Percentiles rank a stretch among this genome's conserved stretches.
These are phyloP conservation scores for Scopulariopsis brevicaulis DNA, from an alignment of 2,329 filamentous ascomycete species.

Conservation along the genomic window DNA sequence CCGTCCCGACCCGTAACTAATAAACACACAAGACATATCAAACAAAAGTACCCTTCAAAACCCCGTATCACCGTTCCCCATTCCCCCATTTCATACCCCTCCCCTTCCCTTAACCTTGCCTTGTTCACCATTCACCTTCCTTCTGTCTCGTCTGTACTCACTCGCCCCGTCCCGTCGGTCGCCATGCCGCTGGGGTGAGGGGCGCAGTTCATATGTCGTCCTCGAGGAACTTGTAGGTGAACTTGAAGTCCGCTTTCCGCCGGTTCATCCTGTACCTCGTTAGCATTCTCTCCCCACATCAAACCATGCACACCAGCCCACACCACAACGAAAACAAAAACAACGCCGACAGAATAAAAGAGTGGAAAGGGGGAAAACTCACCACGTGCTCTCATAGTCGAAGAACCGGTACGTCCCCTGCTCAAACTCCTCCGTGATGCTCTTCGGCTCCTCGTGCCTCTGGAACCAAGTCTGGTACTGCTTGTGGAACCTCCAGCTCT, in stretches of 20 bases:
- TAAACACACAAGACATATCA: neutral
- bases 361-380: constrained; percentile 22
- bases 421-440: constrained; percentile 96
- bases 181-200: neutral
- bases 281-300: neutral
- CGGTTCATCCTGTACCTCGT: constrained; percentile 79
- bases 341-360: neutral
- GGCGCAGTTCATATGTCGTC: constrained; percentile 60
- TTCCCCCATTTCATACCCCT: neutral
- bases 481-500: constrained; percentile 99
- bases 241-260: constrained; percentile 95
- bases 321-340: neutral
- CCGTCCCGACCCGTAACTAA: neutral
- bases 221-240: constrained; percentile 94
- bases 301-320: neutral
- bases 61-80: neutral
- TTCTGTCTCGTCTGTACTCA: neutral
- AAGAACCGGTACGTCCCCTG: constrained; percentile 99
- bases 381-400: constrained; percentile 99
- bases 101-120: neutral
- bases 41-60: neutral
- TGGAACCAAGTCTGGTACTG: constrained; percentile 99
- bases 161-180: neutral
- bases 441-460: constrained; percentile 95
- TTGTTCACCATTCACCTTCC: neutral